phyloP scores from a whole-genome alignment of 768 basidiomycete species.

The Nidularia pulvinata region DNA sequence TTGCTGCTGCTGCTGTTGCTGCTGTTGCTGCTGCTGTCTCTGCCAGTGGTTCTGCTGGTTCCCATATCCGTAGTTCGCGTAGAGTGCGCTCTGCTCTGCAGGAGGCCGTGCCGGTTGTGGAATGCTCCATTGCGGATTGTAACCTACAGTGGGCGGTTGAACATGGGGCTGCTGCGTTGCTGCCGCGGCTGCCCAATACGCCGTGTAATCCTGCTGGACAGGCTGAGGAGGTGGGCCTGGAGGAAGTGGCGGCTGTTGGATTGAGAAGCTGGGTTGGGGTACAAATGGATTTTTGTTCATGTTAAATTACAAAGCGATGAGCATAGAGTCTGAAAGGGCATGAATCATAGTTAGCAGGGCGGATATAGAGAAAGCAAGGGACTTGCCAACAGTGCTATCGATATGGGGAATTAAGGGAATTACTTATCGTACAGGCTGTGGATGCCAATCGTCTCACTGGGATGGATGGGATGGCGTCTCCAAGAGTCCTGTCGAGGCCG shows the following conservation, averaged over 20 bases:
- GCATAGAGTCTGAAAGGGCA: no score
- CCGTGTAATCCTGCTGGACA: conserved; percentile 70
- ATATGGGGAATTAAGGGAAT: no score
- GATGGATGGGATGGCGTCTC: no score
- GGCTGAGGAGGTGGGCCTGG: conserved; percentile 78
- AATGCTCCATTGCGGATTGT: conserved; percentile 67
- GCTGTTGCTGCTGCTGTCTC: conserved; percentile 63
- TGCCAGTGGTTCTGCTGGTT: conserved; percentile 59
- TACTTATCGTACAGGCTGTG: no score
- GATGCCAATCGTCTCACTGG: no score
- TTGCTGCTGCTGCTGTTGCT: conserved; percentile 44
- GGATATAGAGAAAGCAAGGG: no score
- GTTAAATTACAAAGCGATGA: conserved; percentile 8
- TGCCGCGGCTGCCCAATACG: conserved; percentile 69
- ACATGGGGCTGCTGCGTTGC: conserved; percentile 40
- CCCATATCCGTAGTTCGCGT: conserved; percentile 93
- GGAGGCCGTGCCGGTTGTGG: conserved; percentile 68
- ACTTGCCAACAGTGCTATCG: no score
- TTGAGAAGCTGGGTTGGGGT: conserved; percentile 65
- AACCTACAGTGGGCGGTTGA: conserved; percentile 51
- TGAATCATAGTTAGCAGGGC: no score
- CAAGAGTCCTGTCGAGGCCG: no score
- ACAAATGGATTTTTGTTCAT: conserved; percentile 91
- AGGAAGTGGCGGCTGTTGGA: conserved; percentile 76
- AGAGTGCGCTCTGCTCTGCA: conserved; percentile 80